Conservation (phyloP, 495 filamentous ascomycete genomes). For the Penicillium canescens region DNA sequence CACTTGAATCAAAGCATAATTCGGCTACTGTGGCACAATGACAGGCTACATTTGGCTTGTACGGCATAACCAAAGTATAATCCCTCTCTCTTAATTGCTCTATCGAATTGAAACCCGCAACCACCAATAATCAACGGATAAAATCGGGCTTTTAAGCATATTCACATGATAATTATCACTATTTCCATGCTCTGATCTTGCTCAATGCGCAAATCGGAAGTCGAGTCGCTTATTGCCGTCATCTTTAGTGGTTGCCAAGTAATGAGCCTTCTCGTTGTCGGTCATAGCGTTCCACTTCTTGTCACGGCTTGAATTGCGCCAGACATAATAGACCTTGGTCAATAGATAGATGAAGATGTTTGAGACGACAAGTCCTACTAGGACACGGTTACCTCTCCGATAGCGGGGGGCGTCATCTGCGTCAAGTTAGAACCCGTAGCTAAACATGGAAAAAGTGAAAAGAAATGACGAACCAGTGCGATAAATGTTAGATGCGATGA, state of each 20-base stretch:
- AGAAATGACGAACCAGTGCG: conserved; percentile 44
- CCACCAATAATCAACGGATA: neutral
- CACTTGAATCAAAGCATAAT: too few relatives aligned
- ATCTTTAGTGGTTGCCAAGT: conserved; percentile 37
- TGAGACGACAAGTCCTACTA: conserved; percentile 44
- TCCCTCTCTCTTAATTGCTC: too few relatives aligned
- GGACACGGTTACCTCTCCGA: conserved; percentile 49
- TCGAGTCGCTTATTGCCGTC: conserved; percentile 41
- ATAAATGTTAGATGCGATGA: conserved; percentile 59
- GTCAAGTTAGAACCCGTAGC: conserved; percentile 26
- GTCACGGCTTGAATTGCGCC: conserved; percentile 33
- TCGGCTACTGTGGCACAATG: too few relatives aligned
- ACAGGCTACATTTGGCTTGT: too few relatives aligned
- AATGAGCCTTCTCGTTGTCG: conserved; percentile 25
- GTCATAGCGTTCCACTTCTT: conserved; percentile 31
- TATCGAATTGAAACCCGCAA: neutral
- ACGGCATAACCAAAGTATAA: too few relatives aligned
- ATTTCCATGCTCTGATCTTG: too few relatives aligned
- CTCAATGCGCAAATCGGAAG: conserved; percentile 33
- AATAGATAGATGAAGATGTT: conserved; percentile 43
- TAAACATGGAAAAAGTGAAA: neutral
- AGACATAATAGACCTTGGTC: conserved; percentile 44
- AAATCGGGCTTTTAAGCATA: too few relatives aligned
- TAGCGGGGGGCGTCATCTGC: conserved; percentile 61
- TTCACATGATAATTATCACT: neutral